Base-by-base conservation (phyloP, 306 rosid species). In the Comarum palustre region DNA sequence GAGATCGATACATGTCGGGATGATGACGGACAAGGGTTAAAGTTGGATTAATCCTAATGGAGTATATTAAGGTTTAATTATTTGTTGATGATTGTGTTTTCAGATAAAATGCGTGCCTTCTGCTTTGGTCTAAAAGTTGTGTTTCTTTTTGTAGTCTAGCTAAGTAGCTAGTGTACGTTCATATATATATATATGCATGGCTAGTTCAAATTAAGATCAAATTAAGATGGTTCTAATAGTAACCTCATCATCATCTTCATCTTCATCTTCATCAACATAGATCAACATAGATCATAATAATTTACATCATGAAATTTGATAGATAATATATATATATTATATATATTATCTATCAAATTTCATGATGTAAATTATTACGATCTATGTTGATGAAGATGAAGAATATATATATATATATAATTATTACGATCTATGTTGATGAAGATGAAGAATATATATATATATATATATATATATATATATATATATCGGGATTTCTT, bases 51-150 rank as follows among this genome's bases (percentile, higher is more conserved):
- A 25, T 61, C 47, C 36, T 83, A 80, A 89, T 14, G 45, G 65
- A 60, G 48, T 29, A 16, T 8, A 39, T 7, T n/a, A 27, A 64
- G 50, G 38, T 58, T 67, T 57, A 9, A 5, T 34, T 34, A 34
- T 46, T 13, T 13, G 4, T 1, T 55, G 38, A 14, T 7, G 11
- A 12, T 48, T 20, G 41, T 78, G 63, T 27, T 72, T 69, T 83
- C 69, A 78, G 60, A 64, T 68, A 71, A 73, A 78, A 29, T 54
- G 82, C 71, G 86, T 79, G 82, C 71, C 87, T 79, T 64, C 69
- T 84, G 77, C 81, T 80, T 82, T 54, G 75, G 73, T 79, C 85
- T 78, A 84, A 82, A 82, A 86, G 90, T 78, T 20, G 65, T 61
- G 55, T 1, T 78, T 38, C 31, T 78, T 48, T 77, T 69, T 78